These are phyloP conservation scores for Tricholoma sp. DNA, from an alignment of 768 basidiomycete genomes.

Conservation along the genomic window DNA sequence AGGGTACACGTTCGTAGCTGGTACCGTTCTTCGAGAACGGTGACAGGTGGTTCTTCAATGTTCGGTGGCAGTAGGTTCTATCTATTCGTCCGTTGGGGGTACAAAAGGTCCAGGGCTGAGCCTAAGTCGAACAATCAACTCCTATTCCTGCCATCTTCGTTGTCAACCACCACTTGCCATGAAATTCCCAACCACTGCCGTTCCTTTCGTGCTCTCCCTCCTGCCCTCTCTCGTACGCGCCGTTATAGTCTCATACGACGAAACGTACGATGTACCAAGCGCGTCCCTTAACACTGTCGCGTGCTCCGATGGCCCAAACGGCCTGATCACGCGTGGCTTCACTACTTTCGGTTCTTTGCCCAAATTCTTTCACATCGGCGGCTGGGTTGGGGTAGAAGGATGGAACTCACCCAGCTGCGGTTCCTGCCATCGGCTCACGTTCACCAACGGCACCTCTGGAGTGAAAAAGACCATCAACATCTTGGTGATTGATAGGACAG, in stretches of 20 bases:
- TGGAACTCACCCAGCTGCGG: slow-evolving; percentile 48
- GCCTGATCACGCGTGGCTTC: slow-evolving; percentile 34
- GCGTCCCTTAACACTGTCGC: slow-evolving; percentile 32
- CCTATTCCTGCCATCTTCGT: neutral
- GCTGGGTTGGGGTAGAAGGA: slow-evolving; percentile 33
- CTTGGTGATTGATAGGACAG: slow-evolving; percentile 39
- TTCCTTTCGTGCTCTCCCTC: slow-evolving; percentile 18
- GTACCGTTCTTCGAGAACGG: neutral
- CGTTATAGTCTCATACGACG: slow-evolving; percentile 29
- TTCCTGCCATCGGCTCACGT: slow-evolving; percentile 48
- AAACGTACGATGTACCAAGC: slow-evolving; percentile 30
- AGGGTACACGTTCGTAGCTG: neutral
- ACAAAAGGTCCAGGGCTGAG: neutral
- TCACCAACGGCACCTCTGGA: slow-evolving; percentile 20
- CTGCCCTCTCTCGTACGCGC: slow-evolving; percentile 4
- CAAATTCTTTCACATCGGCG: slow-evolving; percentile 50
- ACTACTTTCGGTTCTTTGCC: slow-evolving; percentile 43
- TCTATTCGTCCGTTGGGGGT: neutral
- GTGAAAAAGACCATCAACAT: slow-evolving; percentile 31
- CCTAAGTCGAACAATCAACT: neutral
- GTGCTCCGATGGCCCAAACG: slow-evolving; percentile 47
- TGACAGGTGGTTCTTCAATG: neutral
- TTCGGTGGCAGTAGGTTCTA: neutral
- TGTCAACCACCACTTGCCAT: slow-evolving; percentile 17
- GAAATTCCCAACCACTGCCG: slow-evolving; percentile 25